Conservation (phyloP, 345 rosid genomes). For the Capsella bursapastoris region DNA sequence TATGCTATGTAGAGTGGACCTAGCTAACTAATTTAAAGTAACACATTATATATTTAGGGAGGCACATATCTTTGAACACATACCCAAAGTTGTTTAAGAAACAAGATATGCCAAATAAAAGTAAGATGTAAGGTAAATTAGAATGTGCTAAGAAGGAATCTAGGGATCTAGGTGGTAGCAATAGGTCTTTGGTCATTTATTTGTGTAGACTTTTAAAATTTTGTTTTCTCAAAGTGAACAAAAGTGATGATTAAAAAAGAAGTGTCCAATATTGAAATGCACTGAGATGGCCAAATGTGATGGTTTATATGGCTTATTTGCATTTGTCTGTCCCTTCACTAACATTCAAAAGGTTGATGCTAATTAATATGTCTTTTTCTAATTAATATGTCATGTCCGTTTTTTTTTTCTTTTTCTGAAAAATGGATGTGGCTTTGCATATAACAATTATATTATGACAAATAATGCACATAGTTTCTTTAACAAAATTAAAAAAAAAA, state of each 20-base stretch:
- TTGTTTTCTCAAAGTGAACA: slow-evolving; percentile 21
- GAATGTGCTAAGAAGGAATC: slow-evolving; percentile 26
- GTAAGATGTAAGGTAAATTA: background rate
- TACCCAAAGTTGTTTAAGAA: background rate
- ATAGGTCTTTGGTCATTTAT: slow-evolving; percentile 24
- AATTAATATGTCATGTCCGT: too few species aligned
- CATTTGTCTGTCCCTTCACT: slow-evolving; percentile 25
- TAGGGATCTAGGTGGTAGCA: slow-evolving; percentile 35
- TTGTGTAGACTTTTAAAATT: background rate
- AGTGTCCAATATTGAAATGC: slow-evolving; percentile 3
- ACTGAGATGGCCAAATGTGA: slow-evolving; percentile 7
- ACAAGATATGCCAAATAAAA: slow-evolving; percentile 8
- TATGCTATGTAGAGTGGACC: slow-evolving; percentile 28
- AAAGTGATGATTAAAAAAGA: slow-evolving; percentile 18
- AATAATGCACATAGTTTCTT: background rate
- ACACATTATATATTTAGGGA: background rate
- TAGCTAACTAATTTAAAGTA: slow-evolving; percentile 13
- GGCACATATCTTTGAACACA: slow-evolving; percentile 6
- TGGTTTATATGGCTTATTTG: slow-evolving; percentile 29
- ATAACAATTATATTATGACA: background rate
- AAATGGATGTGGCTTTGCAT: background rate
- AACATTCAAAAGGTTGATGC: slow-evolving; percentile 16
- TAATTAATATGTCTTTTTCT: background rate
- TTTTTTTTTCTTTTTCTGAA: background rate
- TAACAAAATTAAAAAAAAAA: background rate